Percentiles rank a stretch among this genome's conserved stretches.
Conservation (phyloP, 345 rosid species). For the Bretschneidera sinensis region DNA sequence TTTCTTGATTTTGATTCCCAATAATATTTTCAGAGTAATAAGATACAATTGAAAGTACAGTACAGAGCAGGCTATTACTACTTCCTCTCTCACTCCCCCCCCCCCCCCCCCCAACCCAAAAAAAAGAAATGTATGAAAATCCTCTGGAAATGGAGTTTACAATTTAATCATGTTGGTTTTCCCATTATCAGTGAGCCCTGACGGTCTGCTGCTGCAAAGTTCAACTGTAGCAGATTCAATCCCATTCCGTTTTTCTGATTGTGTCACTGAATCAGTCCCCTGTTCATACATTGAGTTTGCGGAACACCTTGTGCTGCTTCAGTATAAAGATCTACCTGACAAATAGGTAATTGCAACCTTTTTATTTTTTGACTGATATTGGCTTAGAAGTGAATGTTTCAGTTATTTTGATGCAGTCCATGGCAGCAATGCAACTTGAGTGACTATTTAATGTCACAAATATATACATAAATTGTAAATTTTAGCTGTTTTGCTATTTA, state of each 20-base stretch:
- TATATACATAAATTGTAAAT: neutral
- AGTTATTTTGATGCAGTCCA: neutral
- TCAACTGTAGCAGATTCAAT: slow-evolving; percentile 85
- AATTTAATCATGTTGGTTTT: slow-evolving; percentile 3
- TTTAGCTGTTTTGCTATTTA: neutral
- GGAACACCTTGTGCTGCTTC: slow-evolving; percentile 84
- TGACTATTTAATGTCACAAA: no score
- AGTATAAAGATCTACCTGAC: slow-evolving; percentile 43
- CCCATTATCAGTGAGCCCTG: slow-evolving; percentile 71
- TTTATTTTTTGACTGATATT: neutral
- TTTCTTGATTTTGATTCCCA: neutral
- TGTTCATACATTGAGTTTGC: slow-evolving; percentile 97
- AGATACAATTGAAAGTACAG: no score
- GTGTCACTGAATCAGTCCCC: slow-evolving; percentile 60
- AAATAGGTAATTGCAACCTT: slow-evolving; percentile 42
- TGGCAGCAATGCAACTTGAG: neutral
- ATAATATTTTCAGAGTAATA: no score
- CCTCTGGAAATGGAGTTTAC: no score
- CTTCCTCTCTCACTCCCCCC: no score
- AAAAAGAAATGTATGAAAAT: no score
- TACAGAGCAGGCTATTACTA: no score
- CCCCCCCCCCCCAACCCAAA: no score
- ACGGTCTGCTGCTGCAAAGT: slow-evolving; percentile 88
- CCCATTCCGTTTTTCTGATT: slow-evolving; percentile 62
- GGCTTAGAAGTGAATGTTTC: neutral